Percentiles rank a stretch among this genome's conserved stretches.
Conservation (phyloP, 2,329 filamentous ascomycete species). For the Fusarium sublunatum region DNA sequence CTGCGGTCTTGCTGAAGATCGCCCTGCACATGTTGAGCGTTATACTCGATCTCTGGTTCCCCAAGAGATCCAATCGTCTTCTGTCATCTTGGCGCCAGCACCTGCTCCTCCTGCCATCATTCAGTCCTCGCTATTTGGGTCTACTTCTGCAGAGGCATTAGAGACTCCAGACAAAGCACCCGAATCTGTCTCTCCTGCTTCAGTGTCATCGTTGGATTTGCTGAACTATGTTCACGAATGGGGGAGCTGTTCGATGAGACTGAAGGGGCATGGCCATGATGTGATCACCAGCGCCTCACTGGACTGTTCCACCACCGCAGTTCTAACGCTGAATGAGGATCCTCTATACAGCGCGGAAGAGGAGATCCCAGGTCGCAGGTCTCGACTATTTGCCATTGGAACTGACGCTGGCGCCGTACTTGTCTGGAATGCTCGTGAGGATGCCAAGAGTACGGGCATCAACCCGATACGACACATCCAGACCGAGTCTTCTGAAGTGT, state of each 20-base stretch:
- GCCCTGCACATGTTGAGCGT: conserved; percentile 57
- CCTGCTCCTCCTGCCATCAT: conserved; percentile 7
- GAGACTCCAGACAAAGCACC: conserved; percentile 37
- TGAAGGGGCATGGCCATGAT: conserved; percentile 68
- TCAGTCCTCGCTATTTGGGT: conserved; percentile 49
- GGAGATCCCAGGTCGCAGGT: conserved; percentile 86
- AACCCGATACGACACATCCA: conserved; percentile 83
- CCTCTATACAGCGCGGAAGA: conserved; percentile 63
- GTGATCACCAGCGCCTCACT: conserved; percentile 77
- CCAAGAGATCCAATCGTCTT: conserved; percentile 27
- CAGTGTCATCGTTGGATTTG: conserved; percentile 32
- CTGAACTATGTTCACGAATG: conserved; percentile 48
- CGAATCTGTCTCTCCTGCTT: conserved; percentile 40
- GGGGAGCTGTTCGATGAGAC: conserved; percentile 48
- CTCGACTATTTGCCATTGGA: conserved; percentile 82
- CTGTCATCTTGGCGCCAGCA: conserved; percentile 12
- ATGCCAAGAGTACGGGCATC: conserved; percentile 59
- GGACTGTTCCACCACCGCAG: conserved; percentile 79
- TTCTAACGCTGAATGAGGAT: conserved; percentile 81
- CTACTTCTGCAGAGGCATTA: conserved; percentile 12
- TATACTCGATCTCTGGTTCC: conserved; percentile 53
- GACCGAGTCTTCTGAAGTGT: conserved; percentile 90
- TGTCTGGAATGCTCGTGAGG: conserved; percentile 85
- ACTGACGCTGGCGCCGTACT: conserved; percentile 81
- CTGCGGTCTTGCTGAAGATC: conserved; percentile 73